phyloP scores from a whole-genome alignment of 2,329 filamentous ascomycete genomes.

The Claviceps cyperi region DNA sequence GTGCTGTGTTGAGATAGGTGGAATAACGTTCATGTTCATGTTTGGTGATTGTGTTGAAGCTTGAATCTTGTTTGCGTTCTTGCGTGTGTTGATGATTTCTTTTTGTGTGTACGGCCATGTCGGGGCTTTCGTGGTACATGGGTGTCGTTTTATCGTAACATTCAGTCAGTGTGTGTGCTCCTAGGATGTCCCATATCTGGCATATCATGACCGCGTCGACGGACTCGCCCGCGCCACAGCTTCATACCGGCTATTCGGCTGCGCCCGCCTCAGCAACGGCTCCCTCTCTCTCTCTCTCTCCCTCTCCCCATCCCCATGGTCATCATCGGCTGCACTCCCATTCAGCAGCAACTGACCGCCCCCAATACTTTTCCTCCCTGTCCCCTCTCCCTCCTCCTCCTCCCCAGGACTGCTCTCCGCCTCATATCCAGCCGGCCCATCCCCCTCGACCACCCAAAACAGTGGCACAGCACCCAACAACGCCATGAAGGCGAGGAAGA shows the following conservation, averaged over 20 bases:
- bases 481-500: conserved; percentile 53
- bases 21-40: too few relatives aligned
- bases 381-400: conserved; percentile 14
- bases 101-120: too few relatives aligned
- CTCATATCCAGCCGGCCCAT: conserved; percentile 39
- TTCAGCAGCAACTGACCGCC: conserved; percentile 11
- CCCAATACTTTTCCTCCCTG: conserved; percentile 5
- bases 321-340: conserved; percentile 9
- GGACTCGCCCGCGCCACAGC: background rate
- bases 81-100: too few relatives aligned
- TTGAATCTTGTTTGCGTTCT: too few relatives aligned
- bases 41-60: too few relatives aligned
- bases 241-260: background rate
- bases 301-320: background rate
- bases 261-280: conserved; percentile 7
- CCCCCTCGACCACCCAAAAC: conserved; percentile 59
- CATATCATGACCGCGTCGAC: background rate
- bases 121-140: too few relatives aligned
- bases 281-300: conserved; percentile 5
- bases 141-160: too few relatives aligned
- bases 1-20: too few relatives aligned
- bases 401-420: conserved; percentile 21
- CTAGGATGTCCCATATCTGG: too few relatives aligned
- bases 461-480: conserved; percentile 54
- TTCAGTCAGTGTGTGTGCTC: too few relatives aligned